Conservation (phyloP, 176 grass and related monocot genomes). For the Echinochloa phyllopogon region DNA sequence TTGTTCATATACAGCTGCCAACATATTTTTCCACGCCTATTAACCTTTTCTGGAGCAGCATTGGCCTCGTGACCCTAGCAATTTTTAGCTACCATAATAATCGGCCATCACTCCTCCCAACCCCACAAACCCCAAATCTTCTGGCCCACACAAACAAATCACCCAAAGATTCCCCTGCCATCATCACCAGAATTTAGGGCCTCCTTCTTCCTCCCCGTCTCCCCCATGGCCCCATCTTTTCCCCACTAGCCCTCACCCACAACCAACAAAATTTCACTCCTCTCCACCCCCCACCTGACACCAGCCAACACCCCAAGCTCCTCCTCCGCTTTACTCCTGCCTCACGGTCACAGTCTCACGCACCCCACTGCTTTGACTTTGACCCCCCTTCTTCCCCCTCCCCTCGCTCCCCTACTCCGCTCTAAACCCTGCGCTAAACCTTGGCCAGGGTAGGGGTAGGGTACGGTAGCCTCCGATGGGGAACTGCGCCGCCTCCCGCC, state of each 20-base stretch:
- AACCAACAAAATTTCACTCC: conserved; percentile 54
- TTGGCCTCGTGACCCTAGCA: background rate
- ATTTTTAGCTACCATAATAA: background rate
- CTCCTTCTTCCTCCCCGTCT: background rate
- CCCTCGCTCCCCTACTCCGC: conserved; percentile 24
- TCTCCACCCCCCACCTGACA: conserved; percentile 39
- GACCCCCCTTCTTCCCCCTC: conserved; percentile 32
- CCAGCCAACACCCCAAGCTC: background rate
- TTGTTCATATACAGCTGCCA: background rate
- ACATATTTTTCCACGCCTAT: background rate
- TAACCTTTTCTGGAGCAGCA: background rate
- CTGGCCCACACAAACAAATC: conserved; percentile 44
- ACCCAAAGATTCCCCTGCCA: conserved; percentile 48
- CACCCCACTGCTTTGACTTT: conserved; percentile 75
- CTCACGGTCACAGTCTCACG: conserved; percentile 17
- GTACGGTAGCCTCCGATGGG: conserved; percentile 57
- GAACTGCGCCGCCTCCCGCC: conserved; percentile 88
- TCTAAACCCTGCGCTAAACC: conserved; percentile 63
- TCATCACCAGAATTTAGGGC: conserved; percentile 52
- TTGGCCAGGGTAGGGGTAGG: conserved; percentile 19
- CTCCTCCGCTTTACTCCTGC: background rate
- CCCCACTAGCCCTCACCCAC: conserved; percentile 35
- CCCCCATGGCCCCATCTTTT: background rate
- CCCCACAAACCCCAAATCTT: conserved; percentile 37
- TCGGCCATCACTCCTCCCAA: conserved; percentile 24